Conservation (phyloP, 164 flowering plant genomes). For the Vitis rotundifolia region DNA sequence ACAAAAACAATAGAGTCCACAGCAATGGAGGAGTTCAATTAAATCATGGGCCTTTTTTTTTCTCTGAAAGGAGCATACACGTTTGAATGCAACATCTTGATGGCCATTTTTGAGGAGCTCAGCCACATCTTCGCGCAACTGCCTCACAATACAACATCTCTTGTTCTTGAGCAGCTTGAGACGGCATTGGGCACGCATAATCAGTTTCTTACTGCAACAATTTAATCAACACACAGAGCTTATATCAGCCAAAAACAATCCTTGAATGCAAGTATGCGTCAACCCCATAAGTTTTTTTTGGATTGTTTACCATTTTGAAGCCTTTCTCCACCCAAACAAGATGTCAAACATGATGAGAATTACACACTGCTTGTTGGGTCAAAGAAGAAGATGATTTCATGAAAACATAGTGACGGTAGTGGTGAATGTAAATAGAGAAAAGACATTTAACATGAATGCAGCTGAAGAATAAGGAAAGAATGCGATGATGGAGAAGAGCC, state of each 20-base stretch:
- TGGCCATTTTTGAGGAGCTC: slow-evolving; percentile 60
- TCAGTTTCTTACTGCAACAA: slow-evolving; percentile 65
- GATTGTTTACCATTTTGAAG: slow-evolving; percentile 66
- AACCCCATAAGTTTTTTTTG: not conserved
- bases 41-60: not conserved
- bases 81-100: slow-evolving; percentile 44
- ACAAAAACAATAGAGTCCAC: too few species aligned
- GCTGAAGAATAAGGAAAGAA: not conserved
- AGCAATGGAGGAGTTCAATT: too few species aligned
- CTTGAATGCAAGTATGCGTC: too few species aligned
- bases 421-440: not conserved
- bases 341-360: slow-evolving; percentile 37
- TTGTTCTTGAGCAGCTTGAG: slow-evolving; percentile 71
- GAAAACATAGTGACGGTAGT: not conserved
- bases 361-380: not conserved
- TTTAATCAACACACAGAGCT: not conserved
- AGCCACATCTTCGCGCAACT: slow-evolving; percentile 52
- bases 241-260: not conserved
- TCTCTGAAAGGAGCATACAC: slow-evolving; percentile 34
- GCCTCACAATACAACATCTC: slow-evolving; percentile 50
- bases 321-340: slow-evolving; percentile 79
- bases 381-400: not conserved
- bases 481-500: not conserved
- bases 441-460: not conserved
- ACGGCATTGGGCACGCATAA: slow-evolving; percentile 59